phyloP scores from a whole-genome alignment of 192 early-diverging fungal species.

The Coemansia sp. region DNA sequence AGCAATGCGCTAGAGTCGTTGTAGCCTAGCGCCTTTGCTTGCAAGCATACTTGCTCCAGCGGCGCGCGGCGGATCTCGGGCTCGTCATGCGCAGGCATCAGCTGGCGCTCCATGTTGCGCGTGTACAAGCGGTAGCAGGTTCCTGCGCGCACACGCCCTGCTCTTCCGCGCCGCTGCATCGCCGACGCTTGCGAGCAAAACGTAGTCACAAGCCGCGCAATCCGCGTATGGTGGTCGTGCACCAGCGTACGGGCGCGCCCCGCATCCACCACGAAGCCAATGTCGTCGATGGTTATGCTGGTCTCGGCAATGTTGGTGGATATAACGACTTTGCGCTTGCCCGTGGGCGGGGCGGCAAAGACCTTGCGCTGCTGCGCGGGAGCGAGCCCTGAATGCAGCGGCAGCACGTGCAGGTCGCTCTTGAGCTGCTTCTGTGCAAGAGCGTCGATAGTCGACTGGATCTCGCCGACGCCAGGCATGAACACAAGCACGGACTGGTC shows the following conservation, averaged over 20 bases:
- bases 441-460: slow-evolving; percentile 67
- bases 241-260: slow-evolving; percentile 68
- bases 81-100: slow-evolving; percentile 63
- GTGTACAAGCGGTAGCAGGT: slow-evolving; percentile 78
- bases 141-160: slow-evolving; percentile 78
- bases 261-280: slow-evolving; percentile 72
- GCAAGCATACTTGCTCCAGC: slow-evolving; percentile 82
- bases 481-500: slow-evolving; percentile 69
- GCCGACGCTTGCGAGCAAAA: slow-evolving; percentile 62
- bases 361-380: slow-evolving; percentile 59
- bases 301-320: slow-evolving; percentile 89
- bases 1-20: slow-evolving; percentile 61
- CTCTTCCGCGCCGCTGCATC: slow-evolving; percentile 77
- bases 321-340: slow-evolving; percentile 81
- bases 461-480: slow-evolving; percentile 75
- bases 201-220: slow-evolving; percentile 61
- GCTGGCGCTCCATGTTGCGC: slow-evolving; percentile 41
- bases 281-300: slow-evolving; percentile 66
- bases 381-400: slow-evolving; percentile 65
- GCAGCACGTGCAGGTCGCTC: slow-evolving; percentile 41
- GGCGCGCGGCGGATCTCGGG: slow-evolving; percentile 83
- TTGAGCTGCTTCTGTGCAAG: slow-evolving; percentile 13
- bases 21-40: slow-evolving; percentile 69
- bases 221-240: slow-evolving; percentile 59
- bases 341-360: slow-evolving; percentile 47